Evolutionary conservation across 2,329 filamentous ascomycete species (phyloP).

Genomic region (Botrytis byssoidea): DNA sequence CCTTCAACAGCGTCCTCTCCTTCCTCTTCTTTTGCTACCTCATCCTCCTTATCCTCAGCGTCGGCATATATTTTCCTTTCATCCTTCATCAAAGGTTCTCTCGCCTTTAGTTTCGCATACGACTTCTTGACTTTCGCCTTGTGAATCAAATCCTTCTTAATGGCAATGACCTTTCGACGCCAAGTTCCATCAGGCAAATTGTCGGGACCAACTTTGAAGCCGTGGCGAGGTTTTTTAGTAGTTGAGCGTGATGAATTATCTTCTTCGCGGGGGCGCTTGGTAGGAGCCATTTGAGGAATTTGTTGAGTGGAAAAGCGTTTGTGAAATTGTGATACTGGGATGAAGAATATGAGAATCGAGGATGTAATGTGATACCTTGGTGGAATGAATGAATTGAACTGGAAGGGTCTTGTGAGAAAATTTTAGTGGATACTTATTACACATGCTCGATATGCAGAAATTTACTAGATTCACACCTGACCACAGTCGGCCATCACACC

Average conservation of each 20-base stretch:
- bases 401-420: slow-evolving; percentile 21
- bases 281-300: slow-evolving; percentile 50
- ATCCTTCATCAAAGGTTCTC: slow-evolving; percentile 26
- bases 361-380: neutral
- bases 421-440: slow-evolving; percentile 18
- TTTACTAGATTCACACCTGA: neutral
- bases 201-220: slow-evolving; percentile 82
- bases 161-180: slow-evolving; percentile 84
- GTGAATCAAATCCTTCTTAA: slow-evolving; percentile 84
- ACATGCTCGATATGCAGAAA: neutral
- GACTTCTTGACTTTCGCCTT: slow-evolving; percentile 92
- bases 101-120: slow-evolving; percentile 81
- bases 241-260: slow-evolving; percentile 41
- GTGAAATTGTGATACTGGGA: neutral
- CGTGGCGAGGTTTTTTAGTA: slow-evolving; percentile 59
- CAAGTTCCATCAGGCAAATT: slow-evolving; percentile 90
- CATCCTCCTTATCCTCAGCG: neutral
- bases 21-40: neutral
- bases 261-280: slow-evolving; percentile 54
- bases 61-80: slow-evolving; percentile 13
- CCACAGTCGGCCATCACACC: too few species aligned
- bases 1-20: neutral
- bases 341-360: neutral
- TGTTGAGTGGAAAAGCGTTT: neutral
- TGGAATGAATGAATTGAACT: slow-evolving; percentile 3